phyloP scores from a whole-genome alignment of 441 rosid genomes.

The Jatropha multifida region DNA sequence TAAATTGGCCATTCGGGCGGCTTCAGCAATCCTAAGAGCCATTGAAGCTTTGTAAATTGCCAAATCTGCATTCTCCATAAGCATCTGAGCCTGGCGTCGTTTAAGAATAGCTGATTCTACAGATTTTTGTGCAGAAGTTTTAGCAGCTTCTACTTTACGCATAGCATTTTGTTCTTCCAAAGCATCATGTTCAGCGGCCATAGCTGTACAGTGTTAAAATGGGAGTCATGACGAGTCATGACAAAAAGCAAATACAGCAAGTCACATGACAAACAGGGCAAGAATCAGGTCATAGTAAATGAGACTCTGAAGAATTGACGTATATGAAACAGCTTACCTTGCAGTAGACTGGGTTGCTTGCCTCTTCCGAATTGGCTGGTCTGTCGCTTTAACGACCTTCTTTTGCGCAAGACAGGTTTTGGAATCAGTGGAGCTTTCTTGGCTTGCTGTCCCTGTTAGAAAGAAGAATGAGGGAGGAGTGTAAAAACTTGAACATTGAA shows the following conservation, averaged over 20 bases:
- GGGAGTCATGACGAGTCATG: background rate
- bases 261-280: background rate
- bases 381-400: slow-evolving; percentile 83
- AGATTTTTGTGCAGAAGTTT: slow-evolving; percentile 32
- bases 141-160: slow-evolving; percentile 51
- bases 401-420: slow-evolving; percentile 69
- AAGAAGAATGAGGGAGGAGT: slow-evolving; percentile 6
- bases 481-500: background rate
- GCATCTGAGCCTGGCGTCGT: slow-evolving; percentile 62
- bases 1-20: slow-evolving; percentile 39
- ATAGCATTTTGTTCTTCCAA: slow-evolving; percentile 42
- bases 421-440: slow-evolving; percentile 61
- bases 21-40: slow-evolving; percentile 70
- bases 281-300: background rate
- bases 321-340: slow-evolving; percentile 37
- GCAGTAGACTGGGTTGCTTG: slow-evolving; percentile 56
- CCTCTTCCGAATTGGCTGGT: slow-evolving; percentile 66
- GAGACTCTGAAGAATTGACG: background rate
- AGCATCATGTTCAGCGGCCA: slow-evolving; percentile 49
- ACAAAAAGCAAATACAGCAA: background rate
- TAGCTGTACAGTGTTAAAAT: slow-evolving; percentile 31
- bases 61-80: slow-evolving; percentile 71
- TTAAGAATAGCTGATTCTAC: slow-evolving; percentile 47
- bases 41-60: slow-evolving; percentile 64
- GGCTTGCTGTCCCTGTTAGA: slow-evolving; percentile 55